phyloP scores from a whole-genome alignment of 1,139 yeast genomes.

The Lodderomyces pseudojiufengensis region DNA sequence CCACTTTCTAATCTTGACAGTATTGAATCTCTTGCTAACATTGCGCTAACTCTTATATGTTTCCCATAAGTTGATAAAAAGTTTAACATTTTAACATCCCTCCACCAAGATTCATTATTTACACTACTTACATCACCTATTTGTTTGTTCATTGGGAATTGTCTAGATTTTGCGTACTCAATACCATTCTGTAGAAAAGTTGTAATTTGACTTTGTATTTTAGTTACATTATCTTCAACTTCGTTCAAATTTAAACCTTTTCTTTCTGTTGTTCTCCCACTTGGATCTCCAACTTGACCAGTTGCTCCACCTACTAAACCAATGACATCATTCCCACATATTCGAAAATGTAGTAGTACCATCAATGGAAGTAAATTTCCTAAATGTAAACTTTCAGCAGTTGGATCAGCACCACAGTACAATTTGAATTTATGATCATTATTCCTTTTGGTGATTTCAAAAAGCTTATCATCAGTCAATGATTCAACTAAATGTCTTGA shows the following conservation, averaged over 20 bases:
- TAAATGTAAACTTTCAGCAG: conserved; percentile 83
- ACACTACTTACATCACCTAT: conserved; percentile 16
- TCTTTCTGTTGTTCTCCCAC: conserved; percentile 83
- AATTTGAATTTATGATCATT: conserved; percentile 46
- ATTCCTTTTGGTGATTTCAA: conserved; percentile 22
- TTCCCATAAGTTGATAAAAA: conserved; percentile 77
- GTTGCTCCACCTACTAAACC: conserved; percentile 98
- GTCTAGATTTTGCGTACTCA: conserved; percentile 57
- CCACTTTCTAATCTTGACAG: conserved; percentile 66
- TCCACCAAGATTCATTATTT: conserved; percentile 88
- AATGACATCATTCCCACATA: conserved; percentile 79
- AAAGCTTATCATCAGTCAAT: conserved; percentile 46
- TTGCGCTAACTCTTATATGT: conserved; percentile 75
- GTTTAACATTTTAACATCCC: conserved; percentile 64
- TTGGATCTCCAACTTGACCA: conserved; percentile 95
- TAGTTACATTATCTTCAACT: conserved; percentile 56
- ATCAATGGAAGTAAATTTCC: conserved; percentile 88
- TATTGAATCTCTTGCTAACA: conserved; percentile 88
- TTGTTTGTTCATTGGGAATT: conserved; percentile 30
- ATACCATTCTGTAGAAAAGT: conserved; percentile 60
- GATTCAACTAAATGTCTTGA: conserved; percentile 47
- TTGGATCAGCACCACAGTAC: conserved; percentile 97
- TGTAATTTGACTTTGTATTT: conserved; percentile 60
- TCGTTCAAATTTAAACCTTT: conserved; percentile 47
- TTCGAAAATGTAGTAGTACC: conserved; percentile 75